Percentiles rank a stretch among this genome's conserved stretches.
Evolutionary conservation across 2,329 filamentous ascomycete species (phyloP).

Genomic region (Escovopsis weberi): DNA sequence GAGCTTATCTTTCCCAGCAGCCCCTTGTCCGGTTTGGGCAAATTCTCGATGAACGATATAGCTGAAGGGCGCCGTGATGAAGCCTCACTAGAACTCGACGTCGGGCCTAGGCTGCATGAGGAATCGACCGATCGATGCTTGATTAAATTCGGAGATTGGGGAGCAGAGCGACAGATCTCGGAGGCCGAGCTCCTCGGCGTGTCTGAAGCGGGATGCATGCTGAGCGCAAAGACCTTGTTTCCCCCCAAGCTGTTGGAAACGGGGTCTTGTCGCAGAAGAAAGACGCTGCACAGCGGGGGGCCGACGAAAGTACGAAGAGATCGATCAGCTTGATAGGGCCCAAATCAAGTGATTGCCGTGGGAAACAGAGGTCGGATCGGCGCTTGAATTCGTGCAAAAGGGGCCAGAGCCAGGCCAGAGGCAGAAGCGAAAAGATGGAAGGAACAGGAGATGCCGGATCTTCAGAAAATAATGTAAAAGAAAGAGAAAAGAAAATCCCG

Average conservation of each 20-base stretch:
- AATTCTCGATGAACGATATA: constrained; percentile 21
- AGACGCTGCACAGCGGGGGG: neutral
- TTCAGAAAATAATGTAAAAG: neutral
- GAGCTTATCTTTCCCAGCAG: constrained; percentile 19
- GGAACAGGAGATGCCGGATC: neutral
- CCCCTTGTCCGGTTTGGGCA: constrained; percentile 12
- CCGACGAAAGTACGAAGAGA: neutral
- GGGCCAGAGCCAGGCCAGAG: neutral
- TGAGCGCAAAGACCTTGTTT: neutral
- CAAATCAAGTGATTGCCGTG: too few relatives aligned
- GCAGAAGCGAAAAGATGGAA: neutral
- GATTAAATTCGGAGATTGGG: constrained; percentile 8
- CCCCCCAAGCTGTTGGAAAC: neutral
- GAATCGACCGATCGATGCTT: constrained; percentile 6
- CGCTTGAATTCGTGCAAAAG: neutral
- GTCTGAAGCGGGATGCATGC: constrained; percentile 9
- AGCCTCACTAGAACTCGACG: constrained; percentile 7
- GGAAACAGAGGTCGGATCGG: neutral
- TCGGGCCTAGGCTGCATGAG: constrained; percentile 2
- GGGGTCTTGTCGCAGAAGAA: too few relatives aligned
- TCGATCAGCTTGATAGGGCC: neutral
- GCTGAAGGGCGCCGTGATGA: constrained; percentile 19
- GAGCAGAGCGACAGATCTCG: constrained; percentile 28
- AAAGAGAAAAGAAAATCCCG: neutral
- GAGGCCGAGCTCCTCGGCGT: constrained; percentile 22